Base-by-base conservation (phyloP, 441 rosid genomes). In the Pelargonium australe region DNA sequence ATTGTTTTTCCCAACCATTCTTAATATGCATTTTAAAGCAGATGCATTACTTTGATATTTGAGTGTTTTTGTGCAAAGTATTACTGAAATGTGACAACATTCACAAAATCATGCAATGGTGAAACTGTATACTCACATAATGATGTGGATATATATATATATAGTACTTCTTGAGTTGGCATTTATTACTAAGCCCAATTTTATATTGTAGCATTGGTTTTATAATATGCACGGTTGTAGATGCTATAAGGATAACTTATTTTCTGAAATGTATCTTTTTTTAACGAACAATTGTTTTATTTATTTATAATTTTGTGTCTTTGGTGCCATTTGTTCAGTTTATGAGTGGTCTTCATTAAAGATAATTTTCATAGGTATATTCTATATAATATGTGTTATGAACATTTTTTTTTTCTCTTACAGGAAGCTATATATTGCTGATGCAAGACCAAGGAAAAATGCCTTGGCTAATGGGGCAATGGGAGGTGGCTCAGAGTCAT, bases 401-500 rank as follows among this genome's bases (percentile, higher is more conserved):
- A 57, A 61, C 20, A 37, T 12, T 12, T 65, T 57, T 65, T 57
- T 41, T 28, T 47, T 19, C 70, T 61, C 68, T 78, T 77, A 67
- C 69, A 92, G 99, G 86, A 95, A 95, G 83, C 86, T 95, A 65
- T 95, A 92, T 75, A 92, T 95, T 73, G 98, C 90, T 68, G 99
- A 95, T 79, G 99, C 99, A 66, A 89, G 99, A 80, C 98, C 99
- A 31, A 87, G 96, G 76, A 95, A 89, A 85, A 92, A 95, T 86
- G 98, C 98, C 72, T 82, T 95, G 68, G 99, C 99, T 69, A 95
- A 95, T 90, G 99, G 97, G 41, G 99, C 99, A 68, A 92, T 79
- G 95, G 99, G 99, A 75, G 99, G 99, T 79, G 99, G 99, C 78
- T 92, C 97, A 0, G 98, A 95, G 79, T 95, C 99, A 31, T 89